Conservation (phyloP, 2,329 filamentous ascomycete genomes). For the Scopulariopsis brevicaulis region DNA sequence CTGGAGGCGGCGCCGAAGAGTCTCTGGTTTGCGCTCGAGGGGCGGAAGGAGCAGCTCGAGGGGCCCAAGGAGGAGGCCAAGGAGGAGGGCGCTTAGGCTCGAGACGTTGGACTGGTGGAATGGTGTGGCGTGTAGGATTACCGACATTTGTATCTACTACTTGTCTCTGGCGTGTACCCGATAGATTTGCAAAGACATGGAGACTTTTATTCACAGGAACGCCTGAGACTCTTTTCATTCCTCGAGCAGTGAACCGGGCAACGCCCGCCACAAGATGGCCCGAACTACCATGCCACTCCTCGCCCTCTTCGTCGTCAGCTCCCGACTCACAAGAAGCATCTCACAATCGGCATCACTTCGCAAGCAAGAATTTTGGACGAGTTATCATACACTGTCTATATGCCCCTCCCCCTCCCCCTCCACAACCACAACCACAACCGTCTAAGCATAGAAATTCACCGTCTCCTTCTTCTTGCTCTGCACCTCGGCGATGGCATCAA, state of each 20-base stretch:
- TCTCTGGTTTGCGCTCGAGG: slow-evolving; percentile 81
- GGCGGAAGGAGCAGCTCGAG: slow-evolving; percentile 69
- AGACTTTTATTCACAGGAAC: background rate
- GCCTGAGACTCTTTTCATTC: background rate
- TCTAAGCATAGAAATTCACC: slow-evolving; percentile 44
- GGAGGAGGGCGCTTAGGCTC: background rate
- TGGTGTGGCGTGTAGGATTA: background rate
- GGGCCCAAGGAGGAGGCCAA: slow-evolving; percentile 26
- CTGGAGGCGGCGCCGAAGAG: slow-evolving; percentile 72
- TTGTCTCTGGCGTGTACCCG: background rate
- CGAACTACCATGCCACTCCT: no score
- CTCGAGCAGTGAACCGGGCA: background rate
- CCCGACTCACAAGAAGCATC: background rate
- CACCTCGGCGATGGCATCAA: slow-evolving; percentile 95
- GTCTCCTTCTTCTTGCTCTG: slow-evolving; percentile 92
- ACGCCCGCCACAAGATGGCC: background rate
- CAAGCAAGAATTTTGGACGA: background rate
- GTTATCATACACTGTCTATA: slow-evolving; percentile 6
- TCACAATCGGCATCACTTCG: background rate
- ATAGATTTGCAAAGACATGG: background rate
- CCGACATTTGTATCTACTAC: slow-evolving; percentile 2
- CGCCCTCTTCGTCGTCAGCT: no score
- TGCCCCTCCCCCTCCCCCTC: background rate
- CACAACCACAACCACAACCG: background rate
- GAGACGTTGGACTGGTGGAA: background rate